Evolutionary conservation across 2,329 filamentous ascomycete genomes (phyloP).

Genomic region (Endocalyx cinctus): DNA sequence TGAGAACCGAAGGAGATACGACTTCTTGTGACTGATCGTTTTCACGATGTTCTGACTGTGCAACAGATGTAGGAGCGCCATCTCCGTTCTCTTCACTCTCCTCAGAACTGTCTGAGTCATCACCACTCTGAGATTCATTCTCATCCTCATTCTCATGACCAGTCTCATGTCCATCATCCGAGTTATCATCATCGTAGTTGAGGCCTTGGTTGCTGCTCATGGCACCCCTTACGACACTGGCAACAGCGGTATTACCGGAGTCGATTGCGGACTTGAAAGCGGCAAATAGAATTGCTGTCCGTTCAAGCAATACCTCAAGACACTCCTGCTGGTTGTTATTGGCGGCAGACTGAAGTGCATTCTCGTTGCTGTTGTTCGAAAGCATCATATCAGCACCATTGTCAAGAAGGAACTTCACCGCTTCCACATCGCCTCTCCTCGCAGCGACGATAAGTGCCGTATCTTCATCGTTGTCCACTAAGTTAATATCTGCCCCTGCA

Average conservation of each 20-base stretch:
- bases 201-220: conserved; percentile 23
- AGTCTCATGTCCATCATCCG: not conserved
- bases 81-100: conserved; percentile 1
- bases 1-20: too few species aligned
- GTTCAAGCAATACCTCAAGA: conserved; percentile 25
- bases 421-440: conserved; percentile 26
- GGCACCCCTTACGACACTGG: conserved; percentile 22
- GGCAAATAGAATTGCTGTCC: conserved; percentile 24
- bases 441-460: conserved; percentile 35
- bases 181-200: conserved; percentile 12
- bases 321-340: not conserved
- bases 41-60: too few species aligned
- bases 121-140: not conserved
- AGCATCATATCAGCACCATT: conserved; percentile 24
- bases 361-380: not conserved
- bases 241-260: conserved; percentile 23
- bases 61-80: conserved; percentile 4
- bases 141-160: not conserved
- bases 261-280: conserved; percentile 25
- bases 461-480: conserved; percentile 28
- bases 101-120: not conserved
- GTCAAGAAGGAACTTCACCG: conserved; percentile 29
- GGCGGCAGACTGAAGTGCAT: too few species aligned
- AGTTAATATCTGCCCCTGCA: conserved; percentile 34
- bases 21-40: too few species aligned